Evolutionary conservation across 2,329 filamentous ascomycete species (phyloP).

Genomic region (Alternaria gaisen): DNA sequence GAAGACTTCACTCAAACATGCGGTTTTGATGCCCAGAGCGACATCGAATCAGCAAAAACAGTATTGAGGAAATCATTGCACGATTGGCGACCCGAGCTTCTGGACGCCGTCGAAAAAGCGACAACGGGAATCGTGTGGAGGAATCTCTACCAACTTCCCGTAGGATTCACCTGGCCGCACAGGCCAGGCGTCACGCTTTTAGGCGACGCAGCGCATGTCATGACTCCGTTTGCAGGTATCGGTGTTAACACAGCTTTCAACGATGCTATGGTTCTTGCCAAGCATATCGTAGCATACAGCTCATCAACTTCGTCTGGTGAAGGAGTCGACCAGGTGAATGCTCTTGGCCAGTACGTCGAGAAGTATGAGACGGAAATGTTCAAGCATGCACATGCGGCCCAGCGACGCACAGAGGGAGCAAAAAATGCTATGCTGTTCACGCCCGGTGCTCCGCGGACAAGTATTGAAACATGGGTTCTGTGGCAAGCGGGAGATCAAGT

Average conservation of each 20-base stretch:
- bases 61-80: constrained; percentile 33
- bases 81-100: constrained; percentile 7
- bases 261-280: constrained; percentile 47
- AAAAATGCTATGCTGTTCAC: constrained; percentile 61
- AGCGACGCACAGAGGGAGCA: constrained; percentile 54
- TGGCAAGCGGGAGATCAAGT: constrained; percentile 24
- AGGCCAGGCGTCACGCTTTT: constrained; percentile 51
- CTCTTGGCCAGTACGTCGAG: constrained; percentile 38
- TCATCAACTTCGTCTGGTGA: neutral
- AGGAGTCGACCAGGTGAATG: neutral
- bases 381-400: constrained; percentile 43
- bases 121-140: constrained; percentile 32
- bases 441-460: constrained; percentile 55
- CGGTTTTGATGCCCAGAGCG: constrained; percentile 28
- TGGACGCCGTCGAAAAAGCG: constrained; percentile 34
- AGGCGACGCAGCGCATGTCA: constrained; percentile 54
- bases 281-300: constrained; percentile 42
- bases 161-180: constrained; percentile 51
- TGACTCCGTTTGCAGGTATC: constrained; percentile 50
- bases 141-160: constrained; percentile 52
- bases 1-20: constrained; percentile 36
- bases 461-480: constrained; percentile 52
- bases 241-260: constrained; percentile 52
- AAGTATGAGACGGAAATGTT: constrained; percentile 53
- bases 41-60: constrained; percentile 27